These are phyloP conservation scores for Globisporangium paddicum DNA, from an alignment of 352 stramenopile species.

Conservation along the genomic window DNA sequence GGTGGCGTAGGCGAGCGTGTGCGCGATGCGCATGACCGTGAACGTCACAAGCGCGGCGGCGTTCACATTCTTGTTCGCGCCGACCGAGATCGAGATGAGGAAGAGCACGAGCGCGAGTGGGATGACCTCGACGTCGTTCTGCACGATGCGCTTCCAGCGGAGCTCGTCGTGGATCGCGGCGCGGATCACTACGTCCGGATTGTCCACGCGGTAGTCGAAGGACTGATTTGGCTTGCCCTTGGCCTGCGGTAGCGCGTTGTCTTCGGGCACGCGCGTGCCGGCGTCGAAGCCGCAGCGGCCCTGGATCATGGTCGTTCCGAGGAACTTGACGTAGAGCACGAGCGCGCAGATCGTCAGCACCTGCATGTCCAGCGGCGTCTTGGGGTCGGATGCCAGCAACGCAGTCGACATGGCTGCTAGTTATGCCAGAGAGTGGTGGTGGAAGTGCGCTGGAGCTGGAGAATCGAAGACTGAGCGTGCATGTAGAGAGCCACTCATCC, in stretches of 20 bases:
- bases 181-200: not conserved
- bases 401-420: too few relatives aligned
- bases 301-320: constrained; percentile 44
- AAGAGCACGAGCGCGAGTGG: constrained; percentile 31
- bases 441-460: too few relatives aligned
- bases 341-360: constrained; percentile 20
- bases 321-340: constrained; percentile 59
- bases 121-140: constrained; percentile 13
- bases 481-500: too few relatives aligned
- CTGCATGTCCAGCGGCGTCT: not conserved
- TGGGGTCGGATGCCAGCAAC: not conserved
- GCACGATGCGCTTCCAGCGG: constrained; percentile 13
- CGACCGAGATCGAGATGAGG: too few relatives aligned
- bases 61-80: too few relatives aligned
- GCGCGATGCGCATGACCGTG: too few relatives aligned
- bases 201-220: not conserved
- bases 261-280: constrained; percentile 37
- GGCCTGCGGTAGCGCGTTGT: constrained; percentile 21
- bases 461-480: too few relatives aligned
- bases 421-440: too few relatives aligned
- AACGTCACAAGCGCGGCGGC: too few relatives aligned
- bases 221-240: constrained; percentile 4
- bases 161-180: not conserved
- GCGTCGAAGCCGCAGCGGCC: constrained; percentile 37
- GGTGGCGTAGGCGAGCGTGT: too few relatives aligned